Evolutionary conservation across 2,329 filamentous ascomycete genomes (phyloP), one percentile per base, ranked within the genome.

Genomic region (Scleromitrula shiraiana): DNA sequence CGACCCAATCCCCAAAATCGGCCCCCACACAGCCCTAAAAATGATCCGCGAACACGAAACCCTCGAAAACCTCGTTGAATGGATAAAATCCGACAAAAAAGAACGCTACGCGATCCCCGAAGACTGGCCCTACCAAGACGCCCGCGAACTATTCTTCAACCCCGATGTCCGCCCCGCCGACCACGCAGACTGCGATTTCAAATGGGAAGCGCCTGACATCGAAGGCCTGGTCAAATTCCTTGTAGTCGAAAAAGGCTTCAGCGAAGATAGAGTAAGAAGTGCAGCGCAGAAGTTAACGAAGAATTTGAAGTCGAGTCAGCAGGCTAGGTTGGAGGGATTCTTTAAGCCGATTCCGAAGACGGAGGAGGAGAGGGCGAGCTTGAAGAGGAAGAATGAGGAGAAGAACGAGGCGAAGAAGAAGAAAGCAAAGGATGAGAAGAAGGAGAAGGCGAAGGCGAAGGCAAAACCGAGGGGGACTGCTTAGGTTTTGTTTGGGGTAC

Each of bases 91-190:
- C 32, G 85, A 88, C 58, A 73, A 80, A 10, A 88, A 87, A 65
- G 75, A 82, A 55, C 94, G 93, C 64, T 95, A 85, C 68, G 78
- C 76, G 0, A 74, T 98, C 10, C 93, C 93, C 0, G 90, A 95
- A n/a, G 88, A 96, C 69, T 98, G 93, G 91, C 93, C 93, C 0
- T 98, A 84, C 66, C 75, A 84, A 59, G 90, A 98, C 61, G 94
- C 93, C 7, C 86, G 94, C 33, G 80, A 89, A 15, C 80, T 98
- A 23, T 97, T 98, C 72, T 83, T 94, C 64, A 76, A 91, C 59
- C 93, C 93, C 0, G 89, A 97, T 58, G 91, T 98, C 22, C 83
- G 85, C 29, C 66, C 77, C 37, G 89, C 91, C 20, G 86, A 94
- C 57, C 79, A 94, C 60, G 80, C 86, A 0, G 81, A 88, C 10